These are phyloP conservation scores for Quercus engelmannii DNA, from an alignment of 306 rosid species.

Conservation along the genomic window DNA sequence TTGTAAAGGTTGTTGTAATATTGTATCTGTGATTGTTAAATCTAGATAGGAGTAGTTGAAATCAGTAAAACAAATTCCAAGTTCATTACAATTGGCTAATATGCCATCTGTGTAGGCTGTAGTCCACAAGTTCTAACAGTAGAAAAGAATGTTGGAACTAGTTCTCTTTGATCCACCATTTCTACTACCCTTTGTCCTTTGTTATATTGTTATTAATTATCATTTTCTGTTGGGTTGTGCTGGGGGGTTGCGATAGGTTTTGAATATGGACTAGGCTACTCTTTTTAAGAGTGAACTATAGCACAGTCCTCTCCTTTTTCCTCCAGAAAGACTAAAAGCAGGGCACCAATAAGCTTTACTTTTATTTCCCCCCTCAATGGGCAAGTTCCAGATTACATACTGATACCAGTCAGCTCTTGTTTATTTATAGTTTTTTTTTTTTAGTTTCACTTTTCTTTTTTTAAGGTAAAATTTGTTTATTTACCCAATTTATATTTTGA, in stretches of 20 bases:
- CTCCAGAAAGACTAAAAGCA: too few relatives aligned
- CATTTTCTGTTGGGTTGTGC: not conserved
- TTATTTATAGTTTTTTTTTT: not conserved
- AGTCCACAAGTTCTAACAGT: not conserved
- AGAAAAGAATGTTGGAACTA: not conserved
- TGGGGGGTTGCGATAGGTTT: not conserved
- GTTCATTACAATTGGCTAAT: slow-evolving; percentile 8
- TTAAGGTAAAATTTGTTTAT: not conserved
- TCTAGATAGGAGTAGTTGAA: slow-evolving; percentile 33
- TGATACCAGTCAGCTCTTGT: too few relatives aligned
- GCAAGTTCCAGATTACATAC: too few relatives aligned
- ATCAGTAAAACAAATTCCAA: slow-evolving; percentile 17
- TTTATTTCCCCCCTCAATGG: too few relatives aligned
- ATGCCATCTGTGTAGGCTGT: not conserved
- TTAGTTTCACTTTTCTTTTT: not conserved
- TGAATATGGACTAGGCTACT: too few relatives aligned
- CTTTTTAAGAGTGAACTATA: too few relatives aligned
- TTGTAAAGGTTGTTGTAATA: slow-evolving; percentile 48
- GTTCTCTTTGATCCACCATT: not conserved
- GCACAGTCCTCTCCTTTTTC: too few relatives aligned
- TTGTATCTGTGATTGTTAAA: slow-evolving; percentile 47
- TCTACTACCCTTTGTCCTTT: not conserved
- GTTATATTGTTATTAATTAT: not conserved
- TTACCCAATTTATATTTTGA: not conserved
- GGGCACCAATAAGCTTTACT: too few relatives aligned